Base-by-base conservation (phyloP, 1,139 yeast species). In the Debaryomyces fabryi region DNA sequence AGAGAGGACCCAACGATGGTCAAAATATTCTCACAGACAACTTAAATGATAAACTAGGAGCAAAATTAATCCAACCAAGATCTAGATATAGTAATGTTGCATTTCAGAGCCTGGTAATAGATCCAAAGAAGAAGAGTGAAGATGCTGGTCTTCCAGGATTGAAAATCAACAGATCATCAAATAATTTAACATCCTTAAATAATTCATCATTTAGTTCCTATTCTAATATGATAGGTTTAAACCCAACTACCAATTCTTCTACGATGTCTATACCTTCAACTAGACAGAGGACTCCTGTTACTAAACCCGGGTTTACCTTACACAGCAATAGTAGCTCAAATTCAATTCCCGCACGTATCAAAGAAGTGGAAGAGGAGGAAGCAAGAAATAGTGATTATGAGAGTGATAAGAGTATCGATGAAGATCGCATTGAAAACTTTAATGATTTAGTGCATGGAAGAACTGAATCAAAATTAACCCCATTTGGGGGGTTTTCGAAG, bases 401-500 rank as follows among this genome's bases (percentile, higher is more conserved):
- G 20, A 29, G 27, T 24, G 34, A 27, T 12, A 20, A 47, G 21
- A 20, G 16, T 23, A 24, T 15, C 12, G 41, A 36, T 27, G 42
- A 44, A 6, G 46, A 38, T n/a, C 18, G 38, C 13, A 6, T 35
- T 24, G 25, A 32, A 29, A 48, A 56, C 46, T 65, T 64, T 53
- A 59, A 64, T 49, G 68, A 69, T 41, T 58, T 72, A 56, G 59
- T 63, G 8, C 67, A 70, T 43, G 74, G 69, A 6, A 49, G 69
- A 39, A 50, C 61, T 40, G 60, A 69, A 48, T 45, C 57, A 60
- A 35, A 67, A 46, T 60, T 86, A 38, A 86, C 92, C 0, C 88
- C 89, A n/a, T 86, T 76, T 65, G 93, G 93, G 8, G 93, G 93
- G 2, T 85, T 81, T 57, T 85, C 92, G 0, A 78, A 74, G 48